Conservation (phyloP, 768 basidiomycete genomes). For the Naganishia friedmannii region DNA sequence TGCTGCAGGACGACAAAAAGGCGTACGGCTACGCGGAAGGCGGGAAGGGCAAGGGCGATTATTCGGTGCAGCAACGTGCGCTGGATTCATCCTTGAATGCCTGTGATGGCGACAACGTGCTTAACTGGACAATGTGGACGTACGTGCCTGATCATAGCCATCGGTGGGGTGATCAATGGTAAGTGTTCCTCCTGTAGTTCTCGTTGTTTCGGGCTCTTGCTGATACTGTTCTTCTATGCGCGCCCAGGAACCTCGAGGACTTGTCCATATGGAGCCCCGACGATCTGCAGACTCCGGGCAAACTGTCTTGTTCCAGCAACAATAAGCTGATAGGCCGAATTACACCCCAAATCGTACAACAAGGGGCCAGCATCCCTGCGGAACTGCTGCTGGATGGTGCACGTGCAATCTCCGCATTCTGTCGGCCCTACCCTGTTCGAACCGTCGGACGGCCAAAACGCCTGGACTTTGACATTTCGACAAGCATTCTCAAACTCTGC, state of each 20-base stretch:
- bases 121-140: slow-evolving; percentile 84
- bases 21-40: slow-evolving; percentile 71
- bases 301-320: slow-evolving; percentile 10
- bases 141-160: slow-evolving; percentile 70
- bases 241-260: slow-evolving; percentile 46
- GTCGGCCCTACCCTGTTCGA: slow-evolving; percentile 75
- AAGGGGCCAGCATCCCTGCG: slow-evolving; percentile 38
- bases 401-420: slow-evolving; percentile 78
- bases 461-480: slow-evolving; percentile 72
- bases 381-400: slow-evolving; percentile 75
- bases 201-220: not conserved
- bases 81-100: slow-evolving; percentile 79
- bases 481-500: slow-evolving; percentile 67
- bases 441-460: slow-evolving; percentile 67
- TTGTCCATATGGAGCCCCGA: slow-evolving; percentile 47
- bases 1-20: slow-evolving; percentile 66
- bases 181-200: slow-evolving; percentile 54
- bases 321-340: slow-evolving; percentile 21
- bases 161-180: slow-evolving; percentile 93
- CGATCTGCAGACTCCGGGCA: slow-evolving; percentile 31
- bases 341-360: slow-evolving; percentile 35
- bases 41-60: slow-evolving; percentile 67
- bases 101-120: slow-evolving; percentile 68
- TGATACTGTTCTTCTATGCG: not conserved
- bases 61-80: slow-evolving; percentile 66